These are phyloP conservation scores for Exophiala oligosperma DNA, from an alignment of 2,329 filamentous ascomycete genomes.

Conservation along the genomic window DNA sequence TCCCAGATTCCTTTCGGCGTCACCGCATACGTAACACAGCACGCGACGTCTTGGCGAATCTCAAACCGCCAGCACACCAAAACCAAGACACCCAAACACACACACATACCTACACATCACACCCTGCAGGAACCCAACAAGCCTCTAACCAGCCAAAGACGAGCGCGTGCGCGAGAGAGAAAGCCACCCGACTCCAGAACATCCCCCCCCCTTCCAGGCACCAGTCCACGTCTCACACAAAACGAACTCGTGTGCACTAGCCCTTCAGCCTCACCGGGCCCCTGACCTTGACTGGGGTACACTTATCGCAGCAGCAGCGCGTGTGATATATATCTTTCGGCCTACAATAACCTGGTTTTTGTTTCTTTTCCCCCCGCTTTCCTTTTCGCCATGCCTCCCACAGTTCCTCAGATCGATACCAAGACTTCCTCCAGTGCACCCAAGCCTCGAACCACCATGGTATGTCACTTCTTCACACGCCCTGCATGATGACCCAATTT, in stretches of 20 bases:
- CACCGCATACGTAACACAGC: not conserved
- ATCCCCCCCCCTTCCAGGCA: not conserved
- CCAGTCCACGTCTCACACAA: not conserved
- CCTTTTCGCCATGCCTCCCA: constrained; percentile 13
- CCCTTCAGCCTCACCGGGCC: too few species aligned
- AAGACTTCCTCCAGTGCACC: constrained; percentile 5
- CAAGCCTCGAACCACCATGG: constrained; percentile 12
- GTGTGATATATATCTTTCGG: too few species aligned
- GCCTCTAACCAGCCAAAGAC: not conserved
- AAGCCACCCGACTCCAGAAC: too few species aligned
- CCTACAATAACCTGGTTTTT: not conserved
- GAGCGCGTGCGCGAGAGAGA: too few species aligned
- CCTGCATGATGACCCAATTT: too few species aligned
- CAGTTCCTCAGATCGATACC: constrained; percentile 20
- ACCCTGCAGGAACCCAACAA: not conserved
- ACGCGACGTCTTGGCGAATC: not conserved
- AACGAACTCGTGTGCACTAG: too few species aligned
- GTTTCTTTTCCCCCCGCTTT: constrained; percentile 6
- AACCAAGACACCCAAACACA: not conserved
- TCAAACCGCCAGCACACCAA: not conserved
- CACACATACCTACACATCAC: not conserved
- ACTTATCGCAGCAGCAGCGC: not conserved
- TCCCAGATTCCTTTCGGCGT: not conserved
- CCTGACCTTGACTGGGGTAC: not conserved
- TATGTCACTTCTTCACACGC: constrained; percentile 1